Conservation (phyloP, 1,284 basidiomycete species). For the Leccinum pallidistipes region DNA sequence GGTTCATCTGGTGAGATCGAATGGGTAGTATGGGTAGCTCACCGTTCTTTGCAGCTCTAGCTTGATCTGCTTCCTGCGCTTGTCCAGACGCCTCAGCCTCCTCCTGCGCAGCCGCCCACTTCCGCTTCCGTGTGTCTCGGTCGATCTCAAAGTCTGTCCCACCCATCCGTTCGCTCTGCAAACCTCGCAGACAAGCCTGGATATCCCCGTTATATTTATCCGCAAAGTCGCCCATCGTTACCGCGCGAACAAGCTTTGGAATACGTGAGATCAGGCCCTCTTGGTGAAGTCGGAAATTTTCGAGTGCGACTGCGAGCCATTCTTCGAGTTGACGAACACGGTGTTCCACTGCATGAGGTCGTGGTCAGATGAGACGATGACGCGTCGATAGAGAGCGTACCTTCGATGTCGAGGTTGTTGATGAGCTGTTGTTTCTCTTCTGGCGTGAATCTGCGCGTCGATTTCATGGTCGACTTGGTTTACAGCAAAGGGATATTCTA, state of each 20-base stretch:
- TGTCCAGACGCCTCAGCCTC: constrained; percentile 42
- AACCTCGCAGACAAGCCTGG: constrained; percentile 61
- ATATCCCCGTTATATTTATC: constrained; percentile 75
- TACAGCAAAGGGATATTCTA: not conserved
- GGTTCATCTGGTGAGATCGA: not conserved
- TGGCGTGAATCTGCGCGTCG: constrained; percentile 40
- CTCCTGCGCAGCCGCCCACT: constrained; percentile 67
- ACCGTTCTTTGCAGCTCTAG: constrained; percentile 63
- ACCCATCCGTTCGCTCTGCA: constrained; percentile 57
- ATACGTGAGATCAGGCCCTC: constrained; percentile 73
- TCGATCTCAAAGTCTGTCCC: constrained; percentile 59
- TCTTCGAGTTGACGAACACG: constrained; percentile 66
- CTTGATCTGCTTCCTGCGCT: constrained; percentile 39
- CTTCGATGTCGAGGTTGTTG: constrained; percentile 77
- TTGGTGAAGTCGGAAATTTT: constrained; percentile 68
- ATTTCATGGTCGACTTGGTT: constrained; percentile 6
- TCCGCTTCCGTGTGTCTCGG: constrained; percentile 66
- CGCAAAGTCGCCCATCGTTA: constrained; percentile 74
- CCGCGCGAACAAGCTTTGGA: constrained; percentile 66
- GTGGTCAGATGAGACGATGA: not conserved
- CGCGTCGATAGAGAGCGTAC: constrained; percentile 36
- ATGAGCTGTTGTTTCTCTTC: constrained; percentile 76
- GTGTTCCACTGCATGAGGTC: constrained; percentile 55
- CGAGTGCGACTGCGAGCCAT: constrained; percentile 68
- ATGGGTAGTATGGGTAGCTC: constrained; percentile 10